Percentiles rank a stretch among this genome's conserved stretches.
phyloP scores from a whole-genome alignment of 225 moss, liverwort and hornwort species.

The Bryoerythrophyllum caledonicum region DNA sequence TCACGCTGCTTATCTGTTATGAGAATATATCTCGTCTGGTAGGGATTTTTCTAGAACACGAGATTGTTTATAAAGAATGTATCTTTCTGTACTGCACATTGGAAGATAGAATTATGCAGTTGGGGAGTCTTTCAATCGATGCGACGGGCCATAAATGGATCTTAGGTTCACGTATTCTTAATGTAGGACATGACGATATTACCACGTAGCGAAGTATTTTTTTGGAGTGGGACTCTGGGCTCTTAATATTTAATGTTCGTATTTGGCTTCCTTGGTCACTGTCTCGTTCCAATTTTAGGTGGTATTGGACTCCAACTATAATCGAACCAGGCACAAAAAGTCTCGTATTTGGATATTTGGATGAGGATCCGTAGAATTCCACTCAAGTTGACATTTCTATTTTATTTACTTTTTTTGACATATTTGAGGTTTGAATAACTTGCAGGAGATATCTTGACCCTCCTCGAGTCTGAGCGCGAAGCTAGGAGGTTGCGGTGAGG shows the following conservation, averaged over 20 bases:
- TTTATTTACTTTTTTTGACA: neutral
- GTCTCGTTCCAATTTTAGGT: neutral
- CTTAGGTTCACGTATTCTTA: neutral
- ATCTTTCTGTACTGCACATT: neutral
- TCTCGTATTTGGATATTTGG: no score
- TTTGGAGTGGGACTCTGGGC: neutral
- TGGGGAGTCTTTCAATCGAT: neutral
- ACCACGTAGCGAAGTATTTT: neutral
- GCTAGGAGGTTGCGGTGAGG: constrained; percentile 58
- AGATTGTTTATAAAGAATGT: neutral
- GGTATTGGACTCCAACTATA: neutral
- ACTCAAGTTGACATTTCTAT: neutral
- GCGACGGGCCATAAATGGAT: neutral
- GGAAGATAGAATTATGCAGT: neutral
- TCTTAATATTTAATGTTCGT: neutral
- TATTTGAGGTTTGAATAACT: neutral
- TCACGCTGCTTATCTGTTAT: neutral
- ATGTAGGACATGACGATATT: neutral
- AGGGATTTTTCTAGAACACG: neutral
- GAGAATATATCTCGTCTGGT: neutral
- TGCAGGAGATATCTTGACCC: constrained; percentile 68
- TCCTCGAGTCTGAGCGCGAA: constrained; percentile 68
- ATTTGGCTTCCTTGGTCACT: neutral
- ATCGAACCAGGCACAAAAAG: neutral
- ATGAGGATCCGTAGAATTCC: neutral